Conservation (phyloP, 306 rosid genomes). For the Cyamopsis tetragonoloba region DNA sequence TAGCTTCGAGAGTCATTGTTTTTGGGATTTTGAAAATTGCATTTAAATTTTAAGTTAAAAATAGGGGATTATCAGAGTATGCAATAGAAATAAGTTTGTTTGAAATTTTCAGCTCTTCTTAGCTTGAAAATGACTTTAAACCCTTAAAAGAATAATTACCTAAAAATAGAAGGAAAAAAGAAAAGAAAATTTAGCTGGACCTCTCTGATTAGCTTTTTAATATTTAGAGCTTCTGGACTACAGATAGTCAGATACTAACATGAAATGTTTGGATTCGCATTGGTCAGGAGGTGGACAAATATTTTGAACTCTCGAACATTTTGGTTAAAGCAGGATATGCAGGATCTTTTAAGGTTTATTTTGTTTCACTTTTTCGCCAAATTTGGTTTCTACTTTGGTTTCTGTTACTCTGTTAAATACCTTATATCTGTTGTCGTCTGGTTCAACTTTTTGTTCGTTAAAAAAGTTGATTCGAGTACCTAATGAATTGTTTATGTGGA, state of each 20-base stretch:
- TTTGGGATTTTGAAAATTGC: not conserved
- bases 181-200: no score
- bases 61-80: no score
- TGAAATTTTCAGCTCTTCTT: no score
- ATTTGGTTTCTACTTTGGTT: not conserved
- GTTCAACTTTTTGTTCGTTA: not conserved
- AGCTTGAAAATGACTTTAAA: no score
- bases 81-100: no score
- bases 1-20: no score
- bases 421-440: not conserved
- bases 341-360: conserved; percentile 64
- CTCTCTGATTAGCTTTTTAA: no score
- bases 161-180: no score
- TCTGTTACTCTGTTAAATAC: not conserved
- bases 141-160: no score
- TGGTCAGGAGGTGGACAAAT: conserved; percentile 81
- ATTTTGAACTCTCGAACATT: conserved; percentile 49
- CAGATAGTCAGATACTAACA: not conserved
- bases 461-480: not conserved
- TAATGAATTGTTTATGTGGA: conserved; percentile 35
- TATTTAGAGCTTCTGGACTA: no score
- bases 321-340: conserved; percentile 69
- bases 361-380: conserved; percentile 10
- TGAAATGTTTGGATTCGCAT: not conserved
- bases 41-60: no score